Evolutionary conservation across 2,329 filamentous ascomycete species (phyloP).

Genomic region (Aureobasidium namibiae): DNA sequence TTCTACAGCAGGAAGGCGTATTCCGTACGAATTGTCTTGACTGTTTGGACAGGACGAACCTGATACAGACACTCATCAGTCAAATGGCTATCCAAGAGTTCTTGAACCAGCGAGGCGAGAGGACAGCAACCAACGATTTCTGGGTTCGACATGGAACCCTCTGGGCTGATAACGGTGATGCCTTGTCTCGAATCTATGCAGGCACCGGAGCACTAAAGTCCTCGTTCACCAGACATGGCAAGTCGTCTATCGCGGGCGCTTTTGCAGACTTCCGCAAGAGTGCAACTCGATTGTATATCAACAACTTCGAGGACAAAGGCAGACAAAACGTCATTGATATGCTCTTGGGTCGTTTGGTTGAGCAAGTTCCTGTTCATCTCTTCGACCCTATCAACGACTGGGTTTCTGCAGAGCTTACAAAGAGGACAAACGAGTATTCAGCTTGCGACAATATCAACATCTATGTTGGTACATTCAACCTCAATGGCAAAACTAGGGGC

Average conservation of each 20-base stretch:
- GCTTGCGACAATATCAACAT: constrained; percentile 67
- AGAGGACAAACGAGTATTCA: constrained; percentile 62
- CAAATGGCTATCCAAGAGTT: constrained; percentile 88
- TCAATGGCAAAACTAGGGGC: constrained; percentile 80
- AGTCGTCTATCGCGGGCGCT: constrained; percentile 89
- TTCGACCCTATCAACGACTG: constrained; percentile 94
- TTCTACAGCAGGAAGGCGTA: constrained; percentile 88
- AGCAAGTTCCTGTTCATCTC: constrained; percentile 73
- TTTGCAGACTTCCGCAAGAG: constrained; percentile 95
- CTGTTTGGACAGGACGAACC: constrained; percentile 89
- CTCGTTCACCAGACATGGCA: constrained; percentile 87
- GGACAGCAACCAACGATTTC: constrained; percentile 63
- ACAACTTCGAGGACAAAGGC: constrained; percentile 92
- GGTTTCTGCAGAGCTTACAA: constrained; percentile 67
- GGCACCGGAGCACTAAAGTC: constrained; percentile 93
- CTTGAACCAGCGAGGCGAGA: constrained; percentile 61
- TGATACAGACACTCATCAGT: constrained; percentile 92
- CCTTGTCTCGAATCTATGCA: constrained; percentile 88
- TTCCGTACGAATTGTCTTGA: constrained; percentile 96
- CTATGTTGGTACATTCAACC: constrained; percentile 84
- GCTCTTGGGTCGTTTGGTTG: constrained; percentile 77
- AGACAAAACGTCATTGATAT: constrained; percentile 93
- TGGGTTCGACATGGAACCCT: constrained; percentile 87
- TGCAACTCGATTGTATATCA: constrained; percentile 88
- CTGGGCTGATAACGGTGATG: constrained; percentile 97